Evolutionary conservation across 2,329 filamentous ascomycete genomes (phyloP), one percentile per base, ranked within the genome.

Genomic region (Trichoderma polysporum): DNA sequence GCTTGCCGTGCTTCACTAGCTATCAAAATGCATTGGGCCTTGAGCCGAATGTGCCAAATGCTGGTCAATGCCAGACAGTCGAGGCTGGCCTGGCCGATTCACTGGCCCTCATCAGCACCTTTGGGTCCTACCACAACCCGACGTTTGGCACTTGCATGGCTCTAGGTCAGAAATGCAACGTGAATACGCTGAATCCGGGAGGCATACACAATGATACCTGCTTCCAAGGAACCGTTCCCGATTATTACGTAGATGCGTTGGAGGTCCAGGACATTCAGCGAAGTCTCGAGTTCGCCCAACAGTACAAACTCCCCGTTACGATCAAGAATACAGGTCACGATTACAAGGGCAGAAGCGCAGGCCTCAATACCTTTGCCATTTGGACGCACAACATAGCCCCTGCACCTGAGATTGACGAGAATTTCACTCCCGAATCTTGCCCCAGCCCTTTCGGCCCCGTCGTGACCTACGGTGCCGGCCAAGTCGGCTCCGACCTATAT

Each of bases 271-370:
- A 68, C 15, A 59, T 68, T 4, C 60, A 68, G 15, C 19, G 35
- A 8, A 53, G 66, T 17, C 35, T 68, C n/a, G 15, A 22, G 29
- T 68, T 68, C 25, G 60, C 66, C 13, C 37, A 45, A 39, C 29
- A 66, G 52, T 29, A 66, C 52, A 53, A 49, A n/a, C 37, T 68
- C 31, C 66, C 66, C 13, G 27, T 68, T 15, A 66, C 61, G 1
- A 33, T 68, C 52, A 66, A 68, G 66, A 66, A 68, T 29, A 68
- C 66, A 22, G 60, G 60, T 13, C 66, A 68, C 22, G 66, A 68
- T 53, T 68, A 68, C 45, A 66, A 54, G 53, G 66, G 66, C 3
- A 49, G 66, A 45, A 68, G 66, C 41, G 39, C 66, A 10, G 60
- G 60, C 6, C 52, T 53, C 25, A 59, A 65, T 22, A 58, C 66